Percentiles rank a stretch among this genome's conserved stretches.
Conservation (phyloP, 495 filamentous ascomycete species). For the Neurospora cerealis region DNA sequence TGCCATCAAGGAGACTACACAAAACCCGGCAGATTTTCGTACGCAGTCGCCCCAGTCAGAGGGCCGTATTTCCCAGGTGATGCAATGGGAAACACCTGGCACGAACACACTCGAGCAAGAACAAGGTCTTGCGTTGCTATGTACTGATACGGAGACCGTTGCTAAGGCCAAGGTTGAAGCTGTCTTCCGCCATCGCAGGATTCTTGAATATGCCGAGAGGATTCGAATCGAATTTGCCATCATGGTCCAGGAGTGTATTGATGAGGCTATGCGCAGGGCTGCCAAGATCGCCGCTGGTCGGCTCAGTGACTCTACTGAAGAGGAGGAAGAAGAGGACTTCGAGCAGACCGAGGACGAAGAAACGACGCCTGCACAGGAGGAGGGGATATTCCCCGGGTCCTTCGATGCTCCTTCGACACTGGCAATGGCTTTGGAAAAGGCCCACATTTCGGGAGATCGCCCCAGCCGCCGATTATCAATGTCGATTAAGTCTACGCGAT, state of each 20-base stretch:
- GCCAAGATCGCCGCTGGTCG: constrained; percentile 76
- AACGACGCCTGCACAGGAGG: constrained; percentile 28
- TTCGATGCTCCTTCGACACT: constrained; percentile 50
- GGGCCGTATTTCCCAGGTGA: constrained; percentile 79
- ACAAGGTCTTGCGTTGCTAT: constrained; percentile 78
- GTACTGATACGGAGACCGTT: constrained; percentile 74
- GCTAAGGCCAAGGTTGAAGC: constrained; percentile 85
- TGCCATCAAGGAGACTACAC: constrained; percentile 71
- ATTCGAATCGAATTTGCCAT: constrained; percentile 89
- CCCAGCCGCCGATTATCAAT: constrained; percentile 32
- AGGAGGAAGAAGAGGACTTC: constrained; percentile 35
- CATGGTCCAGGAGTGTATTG: constrained; percentile 88
- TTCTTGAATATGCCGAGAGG: constrained; percentile 91
- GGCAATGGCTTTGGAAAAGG: constrained; percentile 43
- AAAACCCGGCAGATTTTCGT: constrained; percentile 61
- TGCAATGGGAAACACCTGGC: constrained; percentile 91
- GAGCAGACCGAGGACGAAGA: constrained; percentile 20
- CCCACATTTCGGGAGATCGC: constrained; percentile 28
- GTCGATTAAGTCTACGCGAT: constrained; percentile 50
- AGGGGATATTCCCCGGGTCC: constrained; percentile 40
- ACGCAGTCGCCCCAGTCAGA: constrained; percentile 94
- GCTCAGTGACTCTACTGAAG: constrained; percentile 64
- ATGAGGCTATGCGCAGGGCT: constrained; percentile 83
- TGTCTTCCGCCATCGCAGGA: constrained; percentile 78
- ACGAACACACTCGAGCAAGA: constrained; percentile 90